Evolutionary conservation across 495 filamentous ascomycete genomes (phyloP).

Genomic region (Xylaria intraflava): DNA sequence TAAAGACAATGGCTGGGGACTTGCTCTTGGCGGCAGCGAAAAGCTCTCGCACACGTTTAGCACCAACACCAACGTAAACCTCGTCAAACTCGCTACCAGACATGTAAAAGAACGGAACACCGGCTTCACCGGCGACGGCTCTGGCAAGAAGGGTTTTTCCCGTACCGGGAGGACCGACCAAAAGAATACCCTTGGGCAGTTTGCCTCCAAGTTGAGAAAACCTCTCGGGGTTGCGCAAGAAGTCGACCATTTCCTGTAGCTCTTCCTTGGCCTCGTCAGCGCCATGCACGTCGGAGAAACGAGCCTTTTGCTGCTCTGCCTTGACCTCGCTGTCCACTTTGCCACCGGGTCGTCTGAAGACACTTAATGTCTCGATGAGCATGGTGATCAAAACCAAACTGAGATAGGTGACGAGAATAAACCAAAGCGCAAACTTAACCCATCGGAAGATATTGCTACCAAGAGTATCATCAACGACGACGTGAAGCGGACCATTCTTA

Average conservation of each 20-base stretch:
- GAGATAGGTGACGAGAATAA: slow-evolving; percentile 68
- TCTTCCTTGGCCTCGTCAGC: slow-evolving; percentile 99
- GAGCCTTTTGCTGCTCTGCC: slow-evolving; percentile 79
- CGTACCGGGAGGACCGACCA: slow-evolving; percentile 93
- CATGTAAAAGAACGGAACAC: slow-evolving; percentile 99
- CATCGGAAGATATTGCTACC: slow-evolving; percentile 76
- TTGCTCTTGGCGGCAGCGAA: slow-evolving; percentile 82
- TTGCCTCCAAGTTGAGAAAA: slow-evolving; percentile 92
- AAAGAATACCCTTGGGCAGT: slow-evolving; percentile 89
- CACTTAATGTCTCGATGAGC: slow-evolving; percentile 67
- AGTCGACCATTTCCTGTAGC: slow-evolving; percentile 92
- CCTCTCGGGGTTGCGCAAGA: slow-evolving; percentile 82
- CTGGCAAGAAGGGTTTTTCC: slow-evolving; percentile 97
- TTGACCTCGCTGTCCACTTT: slow-evolving; percentile 70
- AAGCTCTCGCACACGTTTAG: slow-evolving; percentile 95
- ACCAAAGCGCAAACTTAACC: slow-evolving; percentile 78
- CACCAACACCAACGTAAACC: slow-evolving; percentile 95
- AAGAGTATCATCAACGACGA: slow-evolving; percentile 89
- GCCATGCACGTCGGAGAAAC: slow-evolving; percentile 92
- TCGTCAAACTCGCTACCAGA: slow-evolving; percentile 98
- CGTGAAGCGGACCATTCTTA: slow-evolving; percentile 78
- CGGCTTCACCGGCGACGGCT: slow-evolving; percentile 93
- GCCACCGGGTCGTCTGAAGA: slow-evolving; percentile 70
- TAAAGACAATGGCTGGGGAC: slow-evolving; percentile 94
- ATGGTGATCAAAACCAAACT: slow-evolving; percentile 68